Evolutionary conservation across 1,284 basidiomycete genomes (phyloP), one percentile per base, ranked within the genome.

Genomic region (Agroathelia rolfsii): DNA sequence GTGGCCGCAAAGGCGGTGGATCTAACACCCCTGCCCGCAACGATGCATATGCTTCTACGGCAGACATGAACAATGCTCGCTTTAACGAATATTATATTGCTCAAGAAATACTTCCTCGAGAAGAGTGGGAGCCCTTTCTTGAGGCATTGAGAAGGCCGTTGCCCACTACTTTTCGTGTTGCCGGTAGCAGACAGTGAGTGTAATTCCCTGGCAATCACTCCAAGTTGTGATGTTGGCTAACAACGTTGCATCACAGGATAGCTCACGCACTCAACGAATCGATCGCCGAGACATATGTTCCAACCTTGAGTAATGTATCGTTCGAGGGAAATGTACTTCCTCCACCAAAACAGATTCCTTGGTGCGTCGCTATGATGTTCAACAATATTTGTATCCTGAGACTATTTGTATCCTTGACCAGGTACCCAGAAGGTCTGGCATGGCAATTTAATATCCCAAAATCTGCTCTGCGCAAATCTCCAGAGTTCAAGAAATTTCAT

Each of bases 391-490:
- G n/a, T n/a, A n/a, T n/a, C n/a, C n/a, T n/a, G n/a, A n/a, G n/a
- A n/a, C n/a, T n/a, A n/a, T n/a, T n/a, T n/a, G n/a, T n/a, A n/a
- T n/a, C n/a, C n/a, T n/a, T n/a, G n/a, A 35, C n/a, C 42, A 88
- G 86, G 90, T 97, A 96, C 60, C 93, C 95, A 4, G 80, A 84
- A 17, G 81, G 81, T 17, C 71, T 96, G n/a, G 95, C 87, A 12
- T 99, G 95, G 95, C 88, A 96, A 50, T 75, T 98, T 50, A 85
- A 92, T 47, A 84, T 94, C 2, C 74, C 86, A 6, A 97, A 97
- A 56, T 81, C 82, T 38, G 79, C 88, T 3, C 64, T 99, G 24
- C 74, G 94, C 38, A 95, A 89, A 53, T 78, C 78, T 7, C 79
- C 82, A n/a, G 87, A 93, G 50, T 96, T 96, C 66, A 92, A 92